Conservation (phyloP, 2,329 filamentous ascomycete species). For the Trichoderma pleuroti region DNA sequence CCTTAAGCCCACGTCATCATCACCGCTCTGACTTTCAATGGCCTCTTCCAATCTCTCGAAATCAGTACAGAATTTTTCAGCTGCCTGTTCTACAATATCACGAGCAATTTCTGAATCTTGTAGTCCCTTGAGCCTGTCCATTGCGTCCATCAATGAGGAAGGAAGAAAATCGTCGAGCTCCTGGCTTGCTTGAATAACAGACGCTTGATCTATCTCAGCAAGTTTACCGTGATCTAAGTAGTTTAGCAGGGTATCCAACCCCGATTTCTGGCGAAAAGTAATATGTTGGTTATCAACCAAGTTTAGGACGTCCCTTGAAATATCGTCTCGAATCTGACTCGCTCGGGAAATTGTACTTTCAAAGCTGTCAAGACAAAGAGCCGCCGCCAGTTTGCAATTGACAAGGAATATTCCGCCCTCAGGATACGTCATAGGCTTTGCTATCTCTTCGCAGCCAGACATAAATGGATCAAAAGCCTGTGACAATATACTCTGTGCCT, state of each 20-base stretch:
- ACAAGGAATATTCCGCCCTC: slow-evolving; percentile 65
- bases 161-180: slow-evolving; percentile 86
- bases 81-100: slow-evolving; percentile 76
- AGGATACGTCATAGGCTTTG: slow-evolving; percentile 56
- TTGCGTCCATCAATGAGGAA: slow-evolving; percentile 87
- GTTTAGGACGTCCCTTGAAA: slow-evolving; percentile 53
- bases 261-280: slow-evolving; percentile 73
- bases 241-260: slow-evolving; percentile 61
- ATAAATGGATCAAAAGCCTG: slow-evolving; percentile 87
- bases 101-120: slow-evolving; percentile 69
- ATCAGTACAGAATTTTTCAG: slow-evolving; percentile 77
- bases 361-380: slow-evolving; percentile 53
- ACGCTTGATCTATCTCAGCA: slow-evolving; percentile 23
- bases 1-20: slow-evolving; percentile 25
- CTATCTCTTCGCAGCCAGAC: slow-evolving; percentile 66
- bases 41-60: slow-evolving; percentile 63
- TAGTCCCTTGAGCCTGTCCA: slow-evolving; percentile 72
- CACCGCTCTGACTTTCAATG: slow-evolving; percentile 43
- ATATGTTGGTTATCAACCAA: slow-evolving; percentile 66
- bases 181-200: slow-evolving; percentile 66
- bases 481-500: slow-evolving; percentile 70
- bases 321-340: slow-evolving; percentile 52
- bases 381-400: slow-evolving; percentile 65
- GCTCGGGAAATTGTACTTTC: slow-evolving; percentile 60
- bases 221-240: slow-evolving; percentile 44